These are phyloP conservation scores for Phytophthora megakarya DNA, from an alignment of 352 stramenopile species.

Conservation along the genomic window DNA sequence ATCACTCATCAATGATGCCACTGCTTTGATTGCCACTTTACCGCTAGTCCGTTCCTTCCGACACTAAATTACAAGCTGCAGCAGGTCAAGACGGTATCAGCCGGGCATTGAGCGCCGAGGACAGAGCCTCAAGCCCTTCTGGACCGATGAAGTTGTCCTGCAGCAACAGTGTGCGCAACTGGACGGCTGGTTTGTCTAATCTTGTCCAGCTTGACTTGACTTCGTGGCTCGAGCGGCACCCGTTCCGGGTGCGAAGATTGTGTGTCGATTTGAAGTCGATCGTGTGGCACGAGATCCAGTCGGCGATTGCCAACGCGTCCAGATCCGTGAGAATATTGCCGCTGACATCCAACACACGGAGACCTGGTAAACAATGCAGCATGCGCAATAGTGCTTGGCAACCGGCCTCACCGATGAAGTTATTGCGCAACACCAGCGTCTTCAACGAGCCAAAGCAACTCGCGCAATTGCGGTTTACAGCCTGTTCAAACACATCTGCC, in stretches of 20 bases:
- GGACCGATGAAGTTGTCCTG: constrained; percentile 45
- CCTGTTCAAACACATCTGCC: constrained; percentile 34
- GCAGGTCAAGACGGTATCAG: constrained; percentile 12
- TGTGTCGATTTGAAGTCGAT: constrained; percentile 5
- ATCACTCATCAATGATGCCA: constrained; percentile 16
- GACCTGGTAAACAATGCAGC: constrained; percentile 28
- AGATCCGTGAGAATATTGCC: constrained; percentile 68
- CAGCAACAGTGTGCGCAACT: constrained; percentile 33
- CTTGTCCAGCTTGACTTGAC: background rate
- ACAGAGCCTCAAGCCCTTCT: constrained; percentile 30
- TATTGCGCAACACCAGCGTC: constrained; percentile 52
- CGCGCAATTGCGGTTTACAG: background rate
- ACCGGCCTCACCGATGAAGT: constrained; percentile 63
- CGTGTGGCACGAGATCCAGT: constrained; percentile 21
- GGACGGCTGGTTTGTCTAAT: background rate
- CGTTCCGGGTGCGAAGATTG: constrained; percentile 1
- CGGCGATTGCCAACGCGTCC: constrained; percentile 40
- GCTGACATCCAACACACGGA: constrained; percentile 45
- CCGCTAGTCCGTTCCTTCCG: background rate
- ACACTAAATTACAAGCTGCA: background rate
- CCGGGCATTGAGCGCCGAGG: constrained; percentile 25
- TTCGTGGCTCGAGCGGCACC: constrained; percentile 4
- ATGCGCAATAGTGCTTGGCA: constrained; percentile 38
- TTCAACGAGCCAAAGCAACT: constrained; percentile 44
- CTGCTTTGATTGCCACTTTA: background rate